These are phyloP conservation scores for Pyrenophora teres DNA, from an alignment of 2,329 filamentous ascomycete species.

Conservation along the genomic window DNA sequence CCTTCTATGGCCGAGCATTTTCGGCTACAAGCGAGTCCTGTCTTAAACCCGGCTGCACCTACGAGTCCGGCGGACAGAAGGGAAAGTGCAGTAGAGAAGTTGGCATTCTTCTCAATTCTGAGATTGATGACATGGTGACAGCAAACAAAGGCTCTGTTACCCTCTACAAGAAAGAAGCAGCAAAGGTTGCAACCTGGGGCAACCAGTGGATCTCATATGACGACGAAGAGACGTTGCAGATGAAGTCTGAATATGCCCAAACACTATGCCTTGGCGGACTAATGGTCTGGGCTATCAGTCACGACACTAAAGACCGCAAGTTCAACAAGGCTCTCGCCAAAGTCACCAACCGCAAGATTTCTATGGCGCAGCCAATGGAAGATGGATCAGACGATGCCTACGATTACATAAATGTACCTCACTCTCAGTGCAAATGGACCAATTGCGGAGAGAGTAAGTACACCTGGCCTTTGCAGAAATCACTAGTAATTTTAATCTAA, in stretches of 20 bases:
- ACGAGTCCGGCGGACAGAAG: background rate
- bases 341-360: background rate
- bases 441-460: background rate
- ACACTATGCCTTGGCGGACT: constrained; percentile 16
- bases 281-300: constrained; percentile 8
- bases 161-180: constrained; percentile 17
- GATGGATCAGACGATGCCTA: background rate
- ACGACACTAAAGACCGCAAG: background rate
- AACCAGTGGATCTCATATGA: constrained; percentile 40
- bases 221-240: constrained; percentile 48
- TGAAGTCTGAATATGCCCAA: constrained; percentile 53
- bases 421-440: background rate
- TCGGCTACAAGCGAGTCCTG: constrained; percentile 17
- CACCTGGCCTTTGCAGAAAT: too few species aligned
- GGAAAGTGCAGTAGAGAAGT: constrained; percentile 11
- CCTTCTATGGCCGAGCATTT: constrained; percentile 51
- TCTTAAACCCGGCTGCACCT: constrained; percentile 6
- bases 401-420: background rate
- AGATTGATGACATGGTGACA: constrained; percentile 25
- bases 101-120: constrained; percentile 20
- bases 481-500: too few species aligned
- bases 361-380: background rate
- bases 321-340: background rate
- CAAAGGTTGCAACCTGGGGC: constrained; percentile 39
- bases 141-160: constrained; percentile 2